Conservation (phyloP, 2,329 filamentous ascomycete species). For the Pseudopyrenochaeta lycopersici region DNA sequence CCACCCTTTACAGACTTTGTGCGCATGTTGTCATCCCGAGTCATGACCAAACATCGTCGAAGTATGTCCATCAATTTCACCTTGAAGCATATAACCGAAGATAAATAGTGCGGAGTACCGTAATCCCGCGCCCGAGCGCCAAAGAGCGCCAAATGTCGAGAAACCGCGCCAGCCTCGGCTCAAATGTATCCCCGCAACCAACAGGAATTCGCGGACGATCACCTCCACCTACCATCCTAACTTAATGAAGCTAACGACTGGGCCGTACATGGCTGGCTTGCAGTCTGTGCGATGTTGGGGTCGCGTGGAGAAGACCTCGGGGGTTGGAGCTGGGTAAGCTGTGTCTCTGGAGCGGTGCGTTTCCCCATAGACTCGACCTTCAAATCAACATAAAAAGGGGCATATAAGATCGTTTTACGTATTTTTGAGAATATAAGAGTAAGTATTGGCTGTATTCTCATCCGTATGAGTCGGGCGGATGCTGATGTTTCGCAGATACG, state of each 20-base stretch:
- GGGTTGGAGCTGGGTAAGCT: background rate
- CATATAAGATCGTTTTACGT: background rate
- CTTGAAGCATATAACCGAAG: too few species aligned
- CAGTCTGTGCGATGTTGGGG: background rate
- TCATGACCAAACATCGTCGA: too few species aligned
- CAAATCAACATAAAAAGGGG: background rate
- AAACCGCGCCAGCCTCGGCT: too few species aligned
- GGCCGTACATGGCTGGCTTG: background rate
- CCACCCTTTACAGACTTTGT: too few species aligned
- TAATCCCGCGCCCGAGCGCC: too few species aligned
- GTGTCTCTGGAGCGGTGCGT: background rate
- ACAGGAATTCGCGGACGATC: too few species aligned
- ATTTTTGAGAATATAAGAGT: background rate
- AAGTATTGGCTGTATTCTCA: background rate
- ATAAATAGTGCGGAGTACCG: too few species aligned
- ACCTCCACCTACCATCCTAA: background rate
- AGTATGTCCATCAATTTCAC: too few species aligned
- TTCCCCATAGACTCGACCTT: background rate
- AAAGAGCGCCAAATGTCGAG: too few species aligned
- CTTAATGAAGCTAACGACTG: conserved; percentile 1
- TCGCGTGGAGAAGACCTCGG: conserved; percentile 2
- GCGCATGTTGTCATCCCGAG: too few species aligned
- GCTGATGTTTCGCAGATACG: background rate
- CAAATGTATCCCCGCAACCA: too few species aligned
- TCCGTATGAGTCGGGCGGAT: background rate